Percentiles rank a stretch among this genome's conserved stretches.
phyloP scores from a whole-genome alignment of 805 yeast species.

The Maudiozyma serrabonitensis region DNA sequence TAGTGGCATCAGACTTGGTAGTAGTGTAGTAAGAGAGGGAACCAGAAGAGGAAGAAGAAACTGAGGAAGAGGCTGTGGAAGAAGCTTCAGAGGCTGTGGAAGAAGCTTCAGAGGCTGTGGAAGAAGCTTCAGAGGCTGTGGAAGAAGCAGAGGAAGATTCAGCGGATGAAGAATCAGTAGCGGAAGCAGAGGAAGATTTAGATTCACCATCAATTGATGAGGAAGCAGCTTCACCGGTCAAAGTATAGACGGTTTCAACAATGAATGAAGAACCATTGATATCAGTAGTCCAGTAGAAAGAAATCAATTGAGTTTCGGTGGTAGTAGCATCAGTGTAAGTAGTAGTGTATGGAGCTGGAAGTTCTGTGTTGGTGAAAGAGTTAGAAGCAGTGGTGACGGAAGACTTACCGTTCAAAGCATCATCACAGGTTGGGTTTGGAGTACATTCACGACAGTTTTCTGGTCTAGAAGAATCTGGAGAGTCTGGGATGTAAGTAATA shows the following conservation, averaged over 20 bases:
- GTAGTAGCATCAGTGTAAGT: background rate
- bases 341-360: constrained; percentile 4
- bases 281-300: constrained; percentile 3
- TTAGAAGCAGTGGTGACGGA: background rate
- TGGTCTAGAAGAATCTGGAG: constrained; percentile 2
- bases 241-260: constrained; percentile 1
- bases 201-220: background rate
- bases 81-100: background rate
- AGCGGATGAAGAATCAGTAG: background rate
- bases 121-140: background rate
- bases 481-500: background rate
- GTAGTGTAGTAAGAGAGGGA: constrained; percentile 2
- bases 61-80: background rate
- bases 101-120: background rate
- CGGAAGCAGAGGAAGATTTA: background rate
- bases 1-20: background rate
- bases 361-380: background rate
- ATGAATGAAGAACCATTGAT: background rate
- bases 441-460: background rate
- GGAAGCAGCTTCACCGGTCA: background rate
- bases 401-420: background rate
- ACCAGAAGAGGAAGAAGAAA: background rate
- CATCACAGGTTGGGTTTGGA: background rate
- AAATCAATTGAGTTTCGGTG: constrained; percentile 1
- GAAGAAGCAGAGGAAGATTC: background rate